These are phyloP conservation scores for Ilyonectria destructans DNA, from an alignment of 2,329 filamentous ascomycete genomes.

Conservation along the genomic window DNA sequence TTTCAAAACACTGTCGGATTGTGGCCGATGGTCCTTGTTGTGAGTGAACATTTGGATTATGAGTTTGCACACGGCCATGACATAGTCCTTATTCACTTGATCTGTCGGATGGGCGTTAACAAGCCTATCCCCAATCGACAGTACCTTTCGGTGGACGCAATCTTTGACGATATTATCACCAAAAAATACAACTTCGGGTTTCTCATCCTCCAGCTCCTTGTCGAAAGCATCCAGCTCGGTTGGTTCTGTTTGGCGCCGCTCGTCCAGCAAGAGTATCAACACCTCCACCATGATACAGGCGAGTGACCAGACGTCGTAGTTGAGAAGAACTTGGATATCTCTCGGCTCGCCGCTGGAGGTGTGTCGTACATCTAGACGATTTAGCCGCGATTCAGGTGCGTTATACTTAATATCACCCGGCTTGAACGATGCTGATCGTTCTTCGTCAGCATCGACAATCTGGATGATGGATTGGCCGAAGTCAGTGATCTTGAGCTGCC, in stretches of 20 bases:
- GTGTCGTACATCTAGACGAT: background rate
- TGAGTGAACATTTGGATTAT: background rate
- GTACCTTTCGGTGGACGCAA: background rate
- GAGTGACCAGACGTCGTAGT: background rate
- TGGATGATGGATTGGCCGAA: conserved; percentile 14
- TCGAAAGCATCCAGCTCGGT: background rate
- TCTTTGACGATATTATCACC: background rate
- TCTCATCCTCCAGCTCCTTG: background rate
- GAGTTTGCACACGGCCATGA: background rate
- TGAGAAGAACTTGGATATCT: background rate
- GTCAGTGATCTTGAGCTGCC: conserved; percentile 22
- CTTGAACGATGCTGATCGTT: background rate
- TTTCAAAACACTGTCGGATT: background rate
- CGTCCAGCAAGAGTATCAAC: background rate
- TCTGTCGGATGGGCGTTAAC: background rate
- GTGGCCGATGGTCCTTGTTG: background rate
- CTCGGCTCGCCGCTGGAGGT: background rate
- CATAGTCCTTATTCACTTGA: background rate
- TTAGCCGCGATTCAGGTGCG: background rate
- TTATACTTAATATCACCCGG: background rate
- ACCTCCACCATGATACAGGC: background rate
- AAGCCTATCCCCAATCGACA: background rate
- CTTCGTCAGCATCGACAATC: background rate
- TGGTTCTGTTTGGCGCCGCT: background rate
- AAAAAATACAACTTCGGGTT: background rate